Base-by-base conservation (phyloP, 768 basidiomycete species). In the Amyloporia xantha region DNA sequence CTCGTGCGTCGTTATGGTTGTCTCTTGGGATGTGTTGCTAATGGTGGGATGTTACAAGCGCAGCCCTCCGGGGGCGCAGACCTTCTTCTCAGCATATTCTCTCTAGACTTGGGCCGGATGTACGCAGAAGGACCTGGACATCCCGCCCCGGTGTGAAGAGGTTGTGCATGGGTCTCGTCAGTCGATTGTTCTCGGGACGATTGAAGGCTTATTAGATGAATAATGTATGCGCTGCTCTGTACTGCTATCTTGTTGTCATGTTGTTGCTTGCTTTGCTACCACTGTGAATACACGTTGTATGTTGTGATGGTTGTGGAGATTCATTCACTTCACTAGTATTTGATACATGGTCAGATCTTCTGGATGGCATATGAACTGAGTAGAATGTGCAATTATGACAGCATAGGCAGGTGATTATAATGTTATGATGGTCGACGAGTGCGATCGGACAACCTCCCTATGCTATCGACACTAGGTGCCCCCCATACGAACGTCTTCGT, bases 401-500 rank as follows among this genome's bases (percentile, higher is more conserved):
- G n/a, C 10, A 15, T n/a, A 36, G 30, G 30, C 33, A 21, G 30
- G 28, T 20, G 20, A 23, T 21, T 24, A 7, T 43, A 9, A 28
- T 4, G 21, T 24, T 20, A 45, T 26, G 26, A 28, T 23, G 15
- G n/a, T 6, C 49, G 39, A 27, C 47, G 37, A 17, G 30, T 37
- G 2, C 39, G 24, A 42, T 71, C 67, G 28, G 67, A 53, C 55
- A 77, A 59, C 50, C 69, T 75, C 44, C 83, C 84, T 12, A 81
- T 59, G 42, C 73, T 70, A 54, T 88, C 84, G 45, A 87, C 71
- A 0, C 80, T 68, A 4, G 86, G 86, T 23, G 87, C 86, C 26
- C 82, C 82, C 81, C 79, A 84, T 3, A 89, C 76, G 4, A 86
- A 55, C 0, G 82, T 84, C 63, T 82, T 84, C 33, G 63, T 66